Evolutionary conservation across 805 yeast species (phyloP).

Genomic region (Clavispora vitiphila): DNA sequence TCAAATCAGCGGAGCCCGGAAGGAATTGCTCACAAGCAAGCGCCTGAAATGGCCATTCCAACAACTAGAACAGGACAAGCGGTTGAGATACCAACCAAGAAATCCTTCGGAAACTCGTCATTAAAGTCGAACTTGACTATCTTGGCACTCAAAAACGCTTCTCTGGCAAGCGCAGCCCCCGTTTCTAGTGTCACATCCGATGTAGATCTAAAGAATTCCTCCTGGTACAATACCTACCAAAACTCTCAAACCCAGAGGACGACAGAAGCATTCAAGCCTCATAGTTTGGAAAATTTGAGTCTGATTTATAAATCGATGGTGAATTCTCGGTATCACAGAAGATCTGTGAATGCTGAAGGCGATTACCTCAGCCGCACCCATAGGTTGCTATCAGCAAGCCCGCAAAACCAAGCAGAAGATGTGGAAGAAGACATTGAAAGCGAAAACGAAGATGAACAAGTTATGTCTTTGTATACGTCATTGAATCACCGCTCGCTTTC

Average conservation of each 20-base stretch:
- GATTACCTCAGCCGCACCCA: background rate
- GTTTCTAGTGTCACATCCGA: background rate
- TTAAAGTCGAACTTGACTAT: constrained; percentile 20
- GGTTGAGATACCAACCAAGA: constrained; percentile 47
- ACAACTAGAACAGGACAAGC: constrained; percentile 77
- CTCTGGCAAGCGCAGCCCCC: background rate
- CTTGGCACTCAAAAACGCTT: constrained; percentile 6
- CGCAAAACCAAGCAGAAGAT: constrained; percentile 1
- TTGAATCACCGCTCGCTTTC: constrained; percentile 29
- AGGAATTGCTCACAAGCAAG: constrained; percentile 17
- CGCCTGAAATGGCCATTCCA: constrained; percentile 67
- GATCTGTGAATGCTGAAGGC: background rate
- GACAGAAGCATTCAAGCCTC: background rate
- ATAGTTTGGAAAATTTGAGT: constrained; percentile 24
- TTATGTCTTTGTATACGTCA: constrained; percentile 62
- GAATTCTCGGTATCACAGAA: constrained; percentile 9
- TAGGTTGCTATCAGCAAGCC: background rate
- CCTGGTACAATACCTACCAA: constrained; percentile 20
- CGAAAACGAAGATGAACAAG: constrained; percentile 59
- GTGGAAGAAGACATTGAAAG: constrained; percentile 25
- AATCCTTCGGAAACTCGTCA: background rate
- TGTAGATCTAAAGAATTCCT: background rate
- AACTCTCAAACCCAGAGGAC: background rate
- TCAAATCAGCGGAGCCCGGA: constrained; percentile 12
- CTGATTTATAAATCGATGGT: constrained; percentile 20